Evolutionary conservation across 2,329 filamentous ascomycete species (phyloP).

Genomic region (Diaporthe batatas): DNA sequence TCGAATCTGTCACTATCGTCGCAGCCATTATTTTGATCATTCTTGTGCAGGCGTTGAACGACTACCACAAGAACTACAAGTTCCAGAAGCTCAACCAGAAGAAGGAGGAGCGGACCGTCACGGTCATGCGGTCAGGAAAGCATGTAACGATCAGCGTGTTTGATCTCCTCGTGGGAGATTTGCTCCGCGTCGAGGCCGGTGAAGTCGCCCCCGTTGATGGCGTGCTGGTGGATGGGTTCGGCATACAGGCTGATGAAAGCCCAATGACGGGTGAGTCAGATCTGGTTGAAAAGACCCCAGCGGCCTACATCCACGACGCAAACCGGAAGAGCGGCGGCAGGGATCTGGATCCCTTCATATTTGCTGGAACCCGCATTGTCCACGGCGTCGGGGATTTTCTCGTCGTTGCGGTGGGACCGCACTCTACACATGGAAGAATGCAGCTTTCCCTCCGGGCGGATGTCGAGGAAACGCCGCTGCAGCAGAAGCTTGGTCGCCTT

Average conservation of each 20-base stretch:
- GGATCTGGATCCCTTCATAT: slow-evolving; percentile 78
- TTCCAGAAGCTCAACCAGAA: slow-evolving; percentile 86
- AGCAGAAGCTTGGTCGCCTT: slow-evolving; percentile 81
- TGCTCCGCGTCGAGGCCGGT: slow-evolving; percentile 80
- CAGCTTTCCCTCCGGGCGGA: slow-evolving; percentile 84
- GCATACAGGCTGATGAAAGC: slow-evolving; percentile 79
- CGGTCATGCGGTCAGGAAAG: slow-evolving; percentile 81
- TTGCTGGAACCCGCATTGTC: slow-evolving; percentile 82
- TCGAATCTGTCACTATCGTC: slow-evolving; percentile 85
- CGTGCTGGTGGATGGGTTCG: slow-evolving; percentile 76
- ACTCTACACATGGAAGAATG: slow-evolving; percentile 82
- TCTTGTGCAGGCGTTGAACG: slow-evolving; percentile 61
- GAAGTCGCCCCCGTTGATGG: slow-evolving; percentile 80
- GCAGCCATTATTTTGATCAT: slow-evolving; percentile 75
- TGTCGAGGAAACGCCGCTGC: slow-evolving; percentile 81
- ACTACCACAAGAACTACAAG: slow-evolving; percentile 85
- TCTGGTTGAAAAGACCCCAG: slow-evolving; percentile 75
- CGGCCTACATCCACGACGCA: slow-evolving; percentile 71
- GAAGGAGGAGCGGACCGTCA: slow-evolving; percentile 81
- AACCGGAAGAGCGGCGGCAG: slow-evolving; percentile 62
- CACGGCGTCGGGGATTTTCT: slow-evolving; percentile 83
- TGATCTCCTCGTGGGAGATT: slow-evolving; percentile 80
- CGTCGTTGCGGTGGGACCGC: slow-evolving; percentile 79
- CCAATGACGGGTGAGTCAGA: slow-evolving; percentile 83
- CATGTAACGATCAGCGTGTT: slow-evolving; percentile 77